Conservation (phyloP, 148 eudicot species). For the Cornus suecica region DNA sequence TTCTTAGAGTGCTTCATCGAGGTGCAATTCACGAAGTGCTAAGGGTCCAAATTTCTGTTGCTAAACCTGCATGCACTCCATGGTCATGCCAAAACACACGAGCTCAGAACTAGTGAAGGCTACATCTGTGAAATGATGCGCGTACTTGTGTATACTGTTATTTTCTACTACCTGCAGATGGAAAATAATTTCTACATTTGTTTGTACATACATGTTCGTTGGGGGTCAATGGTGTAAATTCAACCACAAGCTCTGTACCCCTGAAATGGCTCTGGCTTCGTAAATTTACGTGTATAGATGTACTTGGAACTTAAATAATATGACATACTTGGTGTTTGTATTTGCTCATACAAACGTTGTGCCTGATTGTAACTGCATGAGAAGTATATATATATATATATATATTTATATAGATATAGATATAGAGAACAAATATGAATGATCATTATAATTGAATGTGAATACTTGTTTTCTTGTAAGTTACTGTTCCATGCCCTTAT, state of each 20-base stretch:
- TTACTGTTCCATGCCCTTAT: too few relatives aligned
- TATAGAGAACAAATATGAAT: too few relatives aligned
- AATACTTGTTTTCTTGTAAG: too few relatives aligned
- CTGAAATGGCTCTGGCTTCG: background rate
- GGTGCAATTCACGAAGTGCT: conserved; percentile 83
- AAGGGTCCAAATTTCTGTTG: conserved; percentile 61
- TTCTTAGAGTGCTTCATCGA: conserved; percentile 63
- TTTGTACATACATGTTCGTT: background rate
- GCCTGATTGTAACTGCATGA: background rate
- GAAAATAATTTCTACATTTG: too few relatives aligned
- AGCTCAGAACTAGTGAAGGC: conserved; percentile 1
- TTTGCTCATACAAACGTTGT: background rate
- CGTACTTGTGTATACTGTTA: background rate
- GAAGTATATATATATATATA: too few relatives aligned
- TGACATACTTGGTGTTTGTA: background rate
- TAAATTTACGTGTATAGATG: background rate
- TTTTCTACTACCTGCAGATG: too few relatives aligned
- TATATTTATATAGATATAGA: too few relatives aligned
- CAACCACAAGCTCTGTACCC: background rate
- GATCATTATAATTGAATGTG: too few relatives aligned
- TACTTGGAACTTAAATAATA: background rate
- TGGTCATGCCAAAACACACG: conserved; percentile 49
- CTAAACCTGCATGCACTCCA: conserved; percentile 36
- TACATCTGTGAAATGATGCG: background rate
- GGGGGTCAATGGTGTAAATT: background rate